Percentiles rank a stretch among this genome's conserved stretches.
Evolutionary conservation across 2,329 filamentous ascomycete genomes (phyloP).

Genomic region (Phialocephala subalpina): DNA sequence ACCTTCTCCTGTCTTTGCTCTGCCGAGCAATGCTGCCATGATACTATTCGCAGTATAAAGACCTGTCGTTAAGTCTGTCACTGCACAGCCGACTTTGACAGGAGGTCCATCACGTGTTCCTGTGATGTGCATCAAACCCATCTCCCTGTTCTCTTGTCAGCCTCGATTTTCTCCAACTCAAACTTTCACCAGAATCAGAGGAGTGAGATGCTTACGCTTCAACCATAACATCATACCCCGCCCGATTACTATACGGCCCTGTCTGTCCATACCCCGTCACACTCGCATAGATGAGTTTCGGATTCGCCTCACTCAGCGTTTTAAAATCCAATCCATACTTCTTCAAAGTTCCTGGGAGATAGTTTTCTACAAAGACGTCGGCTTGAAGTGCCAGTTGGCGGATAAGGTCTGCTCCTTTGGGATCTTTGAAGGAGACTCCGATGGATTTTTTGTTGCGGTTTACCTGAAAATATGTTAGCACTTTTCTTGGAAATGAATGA

Average conservation of each 20-base stretch:
- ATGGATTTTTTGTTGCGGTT: constrained; percentile 97
- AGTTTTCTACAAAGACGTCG: constrained; percentile 95
- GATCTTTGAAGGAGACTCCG: constrained; percentile 85
- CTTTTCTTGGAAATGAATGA: background rate
- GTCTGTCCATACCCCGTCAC: constrained; percentile 97
- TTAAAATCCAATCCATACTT: constrained; percentile 92
- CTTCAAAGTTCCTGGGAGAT: constrained; percentile 84
- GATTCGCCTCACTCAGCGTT: constrained; percentile 80
- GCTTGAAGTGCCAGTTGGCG: constrained; percentile 83
- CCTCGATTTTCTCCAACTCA: background rate
- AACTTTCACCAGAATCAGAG: background rate
- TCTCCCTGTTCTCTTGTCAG: constrained; percentile 58
- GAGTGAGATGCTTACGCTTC: constrained; percentile 64
- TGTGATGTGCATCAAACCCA: constrained; percentile 98
- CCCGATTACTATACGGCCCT: constrained; percentile 83
- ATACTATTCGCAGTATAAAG: constrained; percentile 93
- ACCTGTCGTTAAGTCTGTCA: constrained; percentile 92
- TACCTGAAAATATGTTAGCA: constrained; percentile 60
- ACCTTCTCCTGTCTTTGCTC: constrained; percentile 76
- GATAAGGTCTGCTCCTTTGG: constrained; percentile 83
- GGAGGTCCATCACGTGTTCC: constrained; percentile 85
- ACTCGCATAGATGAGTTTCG: constrained; percentile 86
- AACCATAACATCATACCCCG: constrained; percentile 98
- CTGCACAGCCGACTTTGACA: constrained; percentile 94
- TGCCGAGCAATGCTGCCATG: constrained; percentile 84